phyloP scores from a whole-genome alignment of 257 asterid species.

The Nicotiana knightiana region DNA sequence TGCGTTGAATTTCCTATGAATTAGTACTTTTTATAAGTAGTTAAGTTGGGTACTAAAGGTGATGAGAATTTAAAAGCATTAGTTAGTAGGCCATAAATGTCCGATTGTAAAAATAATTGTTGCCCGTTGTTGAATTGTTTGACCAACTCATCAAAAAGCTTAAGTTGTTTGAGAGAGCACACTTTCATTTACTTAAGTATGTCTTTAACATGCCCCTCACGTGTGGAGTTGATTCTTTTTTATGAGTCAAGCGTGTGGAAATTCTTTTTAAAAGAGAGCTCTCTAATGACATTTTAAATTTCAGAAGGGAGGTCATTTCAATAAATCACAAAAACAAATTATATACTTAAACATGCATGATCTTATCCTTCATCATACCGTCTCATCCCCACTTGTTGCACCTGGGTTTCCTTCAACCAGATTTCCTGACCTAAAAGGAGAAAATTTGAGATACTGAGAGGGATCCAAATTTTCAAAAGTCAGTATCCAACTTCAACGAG shows the following conservation, averaged over 20 bases:
- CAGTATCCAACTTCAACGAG: neutral
- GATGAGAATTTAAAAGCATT: neutral
- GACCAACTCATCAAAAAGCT: neutral
- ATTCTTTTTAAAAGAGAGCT: neutral
- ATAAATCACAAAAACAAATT: neutral
- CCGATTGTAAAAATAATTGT: neutral
- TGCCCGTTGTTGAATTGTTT: neutral
- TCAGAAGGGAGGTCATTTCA: neutral
- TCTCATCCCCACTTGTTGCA: conserved; percentile 91
- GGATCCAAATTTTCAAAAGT: neutral
- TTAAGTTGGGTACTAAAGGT: neutral
- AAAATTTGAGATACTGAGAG: conserved; percentile 18
- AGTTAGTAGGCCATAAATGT: neutral
- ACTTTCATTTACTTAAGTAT: neutral
- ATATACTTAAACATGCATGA: conserved; percentile 4
- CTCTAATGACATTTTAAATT: neutral
- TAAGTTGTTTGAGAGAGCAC: neutral
- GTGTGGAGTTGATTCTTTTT: neutral
- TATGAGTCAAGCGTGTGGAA: neutral
- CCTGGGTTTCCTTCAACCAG: conserved; percentile 89
- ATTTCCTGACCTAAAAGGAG: conserved; percentile 74
- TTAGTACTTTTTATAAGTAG: neutral
- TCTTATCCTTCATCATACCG: conserved; percentile 49
- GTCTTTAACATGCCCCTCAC: neutral
- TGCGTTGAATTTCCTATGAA: neutral